phyloP scores from a whole-genome alignment of 495 filamentous ascomycete genomes.

The Neurospora africana region DNA sequence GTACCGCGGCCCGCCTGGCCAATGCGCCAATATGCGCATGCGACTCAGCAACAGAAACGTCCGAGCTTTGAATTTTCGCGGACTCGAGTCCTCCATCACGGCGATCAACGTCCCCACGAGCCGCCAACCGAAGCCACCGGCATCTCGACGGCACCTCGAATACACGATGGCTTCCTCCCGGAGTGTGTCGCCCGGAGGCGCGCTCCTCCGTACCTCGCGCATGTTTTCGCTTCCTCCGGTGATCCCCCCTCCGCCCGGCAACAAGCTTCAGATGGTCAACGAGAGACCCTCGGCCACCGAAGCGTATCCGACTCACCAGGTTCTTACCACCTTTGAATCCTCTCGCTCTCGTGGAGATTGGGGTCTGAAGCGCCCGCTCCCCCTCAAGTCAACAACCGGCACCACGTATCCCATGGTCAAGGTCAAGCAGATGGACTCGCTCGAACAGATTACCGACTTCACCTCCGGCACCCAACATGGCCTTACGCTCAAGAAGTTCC shows the following conservation, averaged over 20 bases:
- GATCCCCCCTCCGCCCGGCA: constrained; percentile 31
- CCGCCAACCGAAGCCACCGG: not conserved
- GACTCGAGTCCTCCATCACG: not conserved
- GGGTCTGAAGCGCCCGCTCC: constrained; percentile 84
- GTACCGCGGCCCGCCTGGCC: not conserved
- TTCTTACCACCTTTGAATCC: constrained; percentile 67
- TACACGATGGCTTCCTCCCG: constrained; percentile 15
- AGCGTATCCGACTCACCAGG: constrained; percentile 69
- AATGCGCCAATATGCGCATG: not conserved
- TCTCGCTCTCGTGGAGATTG: constrained; percentile 80
- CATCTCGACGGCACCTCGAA: constrained; percentile 5
- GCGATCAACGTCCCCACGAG: not conserved
- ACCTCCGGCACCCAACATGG: constrained; percentile 73
- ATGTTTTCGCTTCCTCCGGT: constrained; percentile 46
- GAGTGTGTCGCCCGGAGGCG: constrained; percentile 48
- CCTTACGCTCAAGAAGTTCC: constrained; percentile 74
- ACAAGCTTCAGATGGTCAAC: constrained; percentile 27
- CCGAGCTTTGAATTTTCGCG: not conserved
- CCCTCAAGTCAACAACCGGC: constrained; percentile 59
- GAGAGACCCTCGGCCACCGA: constrained; percentile 51
- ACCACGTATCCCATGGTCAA: constrained; percentile 61
- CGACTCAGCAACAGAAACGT: not conserved
- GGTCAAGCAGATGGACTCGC: constrained; percentile 66
- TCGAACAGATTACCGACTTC: constrained; percentile 88
- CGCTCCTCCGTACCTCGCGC: constrained; percentile 48